Base-by-base conservation (phyloP, 352 stramenopile genomes). In the Phytophthora capsici region DNA sequence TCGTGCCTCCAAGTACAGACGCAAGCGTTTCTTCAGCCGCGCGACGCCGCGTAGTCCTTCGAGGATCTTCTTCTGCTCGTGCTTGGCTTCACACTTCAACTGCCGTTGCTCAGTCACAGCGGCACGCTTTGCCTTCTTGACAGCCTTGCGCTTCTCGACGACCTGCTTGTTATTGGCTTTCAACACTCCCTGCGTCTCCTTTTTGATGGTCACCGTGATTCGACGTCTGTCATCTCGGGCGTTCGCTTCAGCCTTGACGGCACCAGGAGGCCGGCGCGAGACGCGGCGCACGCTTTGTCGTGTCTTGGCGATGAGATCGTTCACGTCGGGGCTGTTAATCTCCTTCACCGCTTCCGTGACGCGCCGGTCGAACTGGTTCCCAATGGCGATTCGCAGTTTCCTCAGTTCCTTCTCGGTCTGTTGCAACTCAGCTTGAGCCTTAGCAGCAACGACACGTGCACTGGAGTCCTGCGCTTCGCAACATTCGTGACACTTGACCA, bases 11-110 rank as follows among this genome's bases (percentile, higher is more conserved):
- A 78, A 12, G 53, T 89, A 88, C 17, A 88, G 37, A 22, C 73
- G 28, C 37, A 89, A 57, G 23, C 84, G 85, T 44, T 84, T 88
- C 60, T 89, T 90, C 30, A 86, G 81, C 44, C 75, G 73, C 6
- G 63, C 53, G n/a, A 93, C 63, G 6, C 80, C 80, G 1, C 60
- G 55, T 0, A 93, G 56, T 12, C 81, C 80, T 4, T 60, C 60
- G 6, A 86, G 41, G 2, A 91, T 25, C 32, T 79, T 78, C 22
- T 67, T 59, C 68, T 81, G 66, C 22, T 91, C 78, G 1, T 57
- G 71, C 16, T 75, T 60, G 17, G 63, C 70, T 26, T 89, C 73
- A 1, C 74, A 60, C 20, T 66, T 46, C 6, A 89, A 25, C 22
- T 59, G 74, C 3, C 75, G 73, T 26, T 77, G 72, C 44, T 89